Conservation (phyloP, 176 grass and related monocot genomes). For the Carex littledalei region DNA sequence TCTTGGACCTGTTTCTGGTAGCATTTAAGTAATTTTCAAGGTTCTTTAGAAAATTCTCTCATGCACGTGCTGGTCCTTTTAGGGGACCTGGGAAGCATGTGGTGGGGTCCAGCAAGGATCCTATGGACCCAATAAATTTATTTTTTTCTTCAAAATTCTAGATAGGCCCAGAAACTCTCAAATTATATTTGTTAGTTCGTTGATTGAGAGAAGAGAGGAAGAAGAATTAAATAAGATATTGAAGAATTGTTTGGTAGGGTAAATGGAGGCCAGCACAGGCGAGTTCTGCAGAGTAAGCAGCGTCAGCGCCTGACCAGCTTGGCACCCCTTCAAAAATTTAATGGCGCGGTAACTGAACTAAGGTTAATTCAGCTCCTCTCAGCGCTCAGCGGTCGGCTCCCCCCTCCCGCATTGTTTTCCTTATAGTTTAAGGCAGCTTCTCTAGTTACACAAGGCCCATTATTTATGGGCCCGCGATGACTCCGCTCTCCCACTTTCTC, state of each 20-base stretch:
- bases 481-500: neutral
- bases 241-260: neutral
- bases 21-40: too few relatives aligned
- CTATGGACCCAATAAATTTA: too few relatives aligned
- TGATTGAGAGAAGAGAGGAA: too few relatives aligned
- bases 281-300: slow-evolving; percentile 95
- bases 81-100: too few relatives aligned
- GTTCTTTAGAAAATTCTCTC: too few relatives aligned
- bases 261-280: slow-evolving; percentile 65
- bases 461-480: neutral
- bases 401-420: slow-evolving; percentile 96
- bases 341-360: slow-evolving; percentile 32
- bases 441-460: fast-evolving
- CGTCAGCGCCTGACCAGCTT: slow-evolving; percentile 61
- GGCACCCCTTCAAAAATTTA: slow-evolving; percentile 53
- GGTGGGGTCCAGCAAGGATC: too few relatives aligned
- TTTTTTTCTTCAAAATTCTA: too few relatives aligned
- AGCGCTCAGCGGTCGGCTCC: slow-evolving; percentile 64
- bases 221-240: too few relatives aligned
- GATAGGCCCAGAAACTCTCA: too few relatives aligned
- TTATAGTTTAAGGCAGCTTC: slow-evolving; percentile 89
- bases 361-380: neutral
- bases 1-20: too few relatives aligned
- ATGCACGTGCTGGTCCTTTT: too few relatives aligned
- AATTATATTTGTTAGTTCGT: too few relatives aligned